Conservation (phyloP, 805 yeast genomes). For the Tetrapisispora arboricola region DNA sequence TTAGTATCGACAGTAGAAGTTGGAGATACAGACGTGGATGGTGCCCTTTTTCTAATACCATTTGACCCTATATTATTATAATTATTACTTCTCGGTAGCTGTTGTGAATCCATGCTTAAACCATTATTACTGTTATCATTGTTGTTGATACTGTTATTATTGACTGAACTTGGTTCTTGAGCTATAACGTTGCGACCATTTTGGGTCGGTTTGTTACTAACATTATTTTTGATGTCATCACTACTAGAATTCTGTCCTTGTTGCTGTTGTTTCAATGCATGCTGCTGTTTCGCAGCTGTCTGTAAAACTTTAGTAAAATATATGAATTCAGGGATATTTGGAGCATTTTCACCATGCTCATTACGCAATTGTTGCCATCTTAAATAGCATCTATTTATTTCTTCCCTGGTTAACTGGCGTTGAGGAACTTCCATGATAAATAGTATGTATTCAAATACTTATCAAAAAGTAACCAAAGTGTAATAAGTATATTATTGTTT, state of each 20-base stretch:
- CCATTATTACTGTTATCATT: not conserved
- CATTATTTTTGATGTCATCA: no score
- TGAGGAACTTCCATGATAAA: slow-evolving; percentile 23
- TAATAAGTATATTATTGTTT: no score
- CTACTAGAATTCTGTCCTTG: slow-evolving; percentile 12
- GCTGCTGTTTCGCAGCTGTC: slow-evolving; percentile 29
- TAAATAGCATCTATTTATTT: slow-evolving; percentile 28
- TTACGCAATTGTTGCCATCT: slow-evolving; percentile 31
- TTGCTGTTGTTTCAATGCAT: slow-evolving; percentile 19
- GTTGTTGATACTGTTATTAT: not conserved
- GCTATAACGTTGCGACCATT: not conserved
- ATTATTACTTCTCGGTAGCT: not conserved
- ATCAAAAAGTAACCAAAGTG: slow-evolving; percentile 1
- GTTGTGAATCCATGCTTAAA: no score
- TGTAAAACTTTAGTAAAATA: slow-evolving; percentile 27
- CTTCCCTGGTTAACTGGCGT: slow-evolving; percentile 27
- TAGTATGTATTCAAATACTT: no score
- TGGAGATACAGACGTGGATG: not conserved
- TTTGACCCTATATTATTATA: not conserved
- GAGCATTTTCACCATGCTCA: slow-evolving; percentile 29
- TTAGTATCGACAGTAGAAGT: slow-evolving; percentile 13
- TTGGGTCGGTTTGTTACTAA: not conserved
- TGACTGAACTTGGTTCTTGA: not conserved
- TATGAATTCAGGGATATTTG: slow-evolving; percentile 27
- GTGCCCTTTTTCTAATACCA: not conserved